phyloP scores from a whole-genome alignment of 2,329 filamentous ascomycete species.

The Delphinella strobiligena region DNA sequence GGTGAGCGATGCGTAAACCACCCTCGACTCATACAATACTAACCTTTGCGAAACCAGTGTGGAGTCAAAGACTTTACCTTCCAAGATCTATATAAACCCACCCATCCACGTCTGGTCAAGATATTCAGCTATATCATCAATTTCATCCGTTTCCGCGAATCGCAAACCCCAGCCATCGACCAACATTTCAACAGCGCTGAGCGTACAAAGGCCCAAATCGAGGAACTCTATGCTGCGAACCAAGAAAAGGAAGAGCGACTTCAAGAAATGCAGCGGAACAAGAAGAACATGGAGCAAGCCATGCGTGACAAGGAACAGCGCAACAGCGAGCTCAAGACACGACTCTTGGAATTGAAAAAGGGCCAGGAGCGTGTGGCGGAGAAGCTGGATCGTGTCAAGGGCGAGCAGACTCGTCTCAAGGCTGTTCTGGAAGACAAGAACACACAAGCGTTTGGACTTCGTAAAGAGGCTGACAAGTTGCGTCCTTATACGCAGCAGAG shows the following conservation, averaged over 20 bases:
- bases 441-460: constrained; percentile 54
- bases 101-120: constrained; percentile 78
- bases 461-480: constrained; percentile 79
- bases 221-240: constrained; percentile 73
- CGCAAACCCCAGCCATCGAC: constrained; percentile 79
- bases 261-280: constrained; percentile 67
- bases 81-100: constrained; percentile 81
- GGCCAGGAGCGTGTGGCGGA: constrained; percentile 75
- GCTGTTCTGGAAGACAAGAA: constrained; percentile 59
- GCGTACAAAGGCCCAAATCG: constrained; percentile 74
- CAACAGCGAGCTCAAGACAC: constrained; percentile 77
- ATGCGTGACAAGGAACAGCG: constrained; percentile 74
- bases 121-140: constrained; percentile 98
- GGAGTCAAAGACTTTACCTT: constrained; percentile 91
- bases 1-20: constrained; percentile 13
- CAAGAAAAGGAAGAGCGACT: constrained; percentile 73
- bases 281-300: constrained; percentile 67
- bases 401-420: constrained; percentile 66
- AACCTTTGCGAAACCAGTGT: constrained; percentile 41
- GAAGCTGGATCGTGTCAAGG: constrained; percentile 70
- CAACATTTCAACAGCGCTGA: constrained; percentile 88
- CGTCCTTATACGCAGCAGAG: constrained; percentile 87
- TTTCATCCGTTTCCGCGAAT: constrained; percentile 93
- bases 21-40: neutral
- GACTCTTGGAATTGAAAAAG: constrained; percentile 65